Conservation (phyloP, 1,284 basidiomycete genomes). For the Clitocybe nebularis region DNA sequence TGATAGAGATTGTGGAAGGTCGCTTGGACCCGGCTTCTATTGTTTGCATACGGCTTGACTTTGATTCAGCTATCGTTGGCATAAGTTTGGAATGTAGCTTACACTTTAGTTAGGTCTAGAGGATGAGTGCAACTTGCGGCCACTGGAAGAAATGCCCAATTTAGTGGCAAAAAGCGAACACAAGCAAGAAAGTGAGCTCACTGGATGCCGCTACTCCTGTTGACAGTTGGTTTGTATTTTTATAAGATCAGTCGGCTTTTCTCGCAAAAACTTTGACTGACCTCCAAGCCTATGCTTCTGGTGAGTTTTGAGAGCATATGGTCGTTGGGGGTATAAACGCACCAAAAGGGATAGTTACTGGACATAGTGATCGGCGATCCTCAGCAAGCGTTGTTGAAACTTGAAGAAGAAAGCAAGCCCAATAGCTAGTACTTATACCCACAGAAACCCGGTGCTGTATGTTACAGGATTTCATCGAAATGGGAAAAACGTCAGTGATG, state of each 20-base stretch:
- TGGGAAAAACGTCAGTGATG: too few species aligned
- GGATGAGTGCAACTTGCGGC: conserved; percentile 86
- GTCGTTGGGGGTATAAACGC: conserved; percentile 25
- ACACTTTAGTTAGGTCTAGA: conserved; percentile 86
- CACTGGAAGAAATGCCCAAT: conserved; percentile 45
- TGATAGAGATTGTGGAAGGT: conserved; percentile 54
- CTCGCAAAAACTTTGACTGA: conserved; percentile 31
- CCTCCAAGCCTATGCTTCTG: conserved; percentile 62
- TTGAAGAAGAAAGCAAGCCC: conserved; percentile 18
- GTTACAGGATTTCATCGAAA: too few species aligned
- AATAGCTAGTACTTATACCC: conserved; percentile 11
- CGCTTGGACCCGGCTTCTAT: conserved; percentile 41
- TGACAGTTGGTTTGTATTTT: conserved; percentile 5
- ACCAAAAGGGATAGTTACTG: conserved; percentile 62
- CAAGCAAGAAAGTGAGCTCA: conserved; percentile 33
- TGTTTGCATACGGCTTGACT: conserved; percentile 74
- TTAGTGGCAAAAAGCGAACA: conserved; percentile 7
- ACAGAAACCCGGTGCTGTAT: conserved; percentile 1
- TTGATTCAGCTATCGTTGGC: conserved; percentile 4
- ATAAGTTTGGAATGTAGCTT: conserved; percentile 23
- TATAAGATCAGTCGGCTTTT: background rate
- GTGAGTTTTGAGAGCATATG: too few species aligned
- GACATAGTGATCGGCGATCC: conserved; percentile 24
- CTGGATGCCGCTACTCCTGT: conserved; percentile 74
- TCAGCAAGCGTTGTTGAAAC: conserved; percentile 15